A percentile compares a stretch with the other conserved stretches of the same genome.
phyloP scores from a whole-genome alignment of 2,329 filamentous ascomycete genomes.

The Ploettnerulaceae sp. region DNA sequence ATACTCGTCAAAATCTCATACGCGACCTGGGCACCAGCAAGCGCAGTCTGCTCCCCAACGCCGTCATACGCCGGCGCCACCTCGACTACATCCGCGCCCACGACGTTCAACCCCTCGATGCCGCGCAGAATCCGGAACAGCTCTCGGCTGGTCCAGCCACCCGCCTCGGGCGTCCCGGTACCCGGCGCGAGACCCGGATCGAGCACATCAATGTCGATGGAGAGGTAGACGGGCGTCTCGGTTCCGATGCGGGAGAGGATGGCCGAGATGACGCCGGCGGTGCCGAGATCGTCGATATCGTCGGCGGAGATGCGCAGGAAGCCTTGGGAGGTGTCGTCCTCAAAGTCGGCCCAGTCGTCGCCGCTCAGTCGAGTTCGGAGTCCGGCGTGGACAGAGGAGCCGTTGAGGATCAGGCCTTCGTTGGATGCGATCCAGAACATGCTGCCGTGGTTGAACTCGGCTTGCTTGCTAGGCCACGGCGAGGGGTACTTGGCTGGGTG shows the following conservation, averaged over 20 bases:
- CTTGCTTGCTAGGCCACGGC: slow-evolving; percentile 66
- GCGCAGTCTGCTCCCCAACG: slow-evolving; percentile 70
- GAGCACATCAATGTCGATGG: slow-evolving; percentile 75
- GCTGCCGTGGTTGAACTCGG: slow-evolving; percentile 79
- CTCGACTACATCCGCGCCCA: slow-evolving; percentile 88
- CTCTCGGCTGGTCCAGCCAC: slow-evolving; percentile 87
- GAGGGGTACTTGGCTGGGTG: slow-evolving; percentile 64
- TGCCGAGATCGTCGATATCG: slow-evolving; percentile 80
- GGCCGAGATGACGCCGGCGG: slow-evolving; percentile 60
- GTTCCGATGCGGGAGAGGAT: slow-evolving; percentile 71
- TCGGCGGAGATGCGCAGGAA: slow-evolving; percentile 79
- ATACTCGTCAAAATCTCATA: slow-evolving; percentile 81
- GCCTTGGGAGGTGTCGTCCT: slow-evolving; percentile 68
- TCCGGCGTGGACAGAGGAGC: slow-evolving; percentile 74
- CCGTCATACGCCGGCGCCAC: slow-evolving; percentile 83
- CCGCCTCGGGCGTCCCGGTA: slow-evolving; percentile 84
- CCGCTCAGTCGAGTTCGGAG: slow-evolving; percentile 72
- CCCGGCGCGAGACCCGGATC: slow-evolving; percentile 67
- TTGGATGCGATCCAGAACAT: slow-evolving; percentile 88
- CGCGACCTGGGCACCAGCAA: slow-evolving; percentile 78
- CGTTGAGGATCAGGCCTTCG: slow-evolving; percentile 73
- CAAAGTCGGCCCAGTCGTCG: slow-evolving; percentile 60
- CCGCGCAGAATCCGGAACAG: slow-evolving; percentile 78
- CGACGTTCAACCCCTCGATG: slow-evolving; percentile 76
- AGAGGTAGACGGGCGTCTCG: slow-evolving; percentile 74